Conservation (phyloP, 768 basidiomycete species). For the Sarcodon aspratus region DNA sequence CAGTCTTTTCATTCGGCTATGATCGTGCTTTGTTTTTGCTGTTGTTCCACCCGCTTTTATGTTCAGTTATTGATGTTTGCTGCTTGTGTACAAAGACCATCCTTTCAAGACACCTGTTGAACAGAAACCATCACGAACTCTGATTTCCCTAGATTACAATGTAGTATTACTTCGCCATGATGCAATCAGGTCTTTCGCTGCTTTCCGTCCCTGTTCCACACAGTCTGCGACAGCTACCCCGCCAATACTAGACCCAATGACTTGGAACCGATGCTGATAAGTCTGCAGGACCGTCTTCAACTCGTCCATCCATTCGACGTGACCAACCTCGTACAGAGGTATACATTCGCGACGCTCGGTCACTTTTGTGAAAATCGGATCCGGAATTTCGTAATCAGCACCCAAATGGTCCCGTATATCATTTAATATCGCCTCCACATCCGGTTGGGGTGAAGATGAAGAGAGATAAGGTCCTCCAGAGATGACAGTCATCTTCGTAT, state of each 20-base stretch:
- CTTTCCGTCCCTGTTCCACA: slow-evolving; percentile 59
- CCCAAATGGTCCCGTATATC: neutral
- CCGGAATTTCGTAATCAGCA: neutral
- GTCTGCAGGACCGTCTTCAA: slow-evolving; percentile 30
- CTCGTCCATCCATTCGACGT: slow-evolving; percentile 55
- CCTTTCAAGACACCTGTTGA: no score
- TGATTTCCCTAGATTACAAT: neutral
- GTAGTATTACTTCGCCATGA: neutral
- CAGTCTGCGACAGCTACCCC: slow-evolving; percentile 87
- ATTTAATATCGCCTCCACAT: slow-evolving; percentile 13
- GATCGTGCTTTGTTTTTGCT: no score
- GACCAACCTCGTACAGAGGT: slow-evolving; percentile 66
- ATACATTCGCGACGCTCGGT: slow-evolving; percentile 42
- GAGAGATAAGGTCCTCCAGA: slow-evolving; percentile 64
- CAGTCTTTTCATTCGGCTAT: no score
- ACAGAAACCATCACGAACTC: no score
- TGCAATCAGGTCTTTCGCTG: slow-evolving; percentile 6
- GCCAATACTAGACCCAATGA: slow-evolving; percentile 77
- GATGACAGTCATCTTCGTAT: slow-evolving; percentile 83
- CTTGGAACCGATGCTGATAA: slow-evolving; percentile 36
- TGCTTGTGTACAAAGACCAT: no score
- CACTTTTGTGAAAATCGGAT: neutral
- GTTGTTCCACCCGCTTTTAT: no score
- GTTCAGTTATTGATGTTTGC: no score
- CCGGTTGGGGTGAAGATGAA: slow-evolving; percentile 15